Base-by-base conservation (phyloP, 805 yeast species). In the Starmerella roubikii region DNA sequence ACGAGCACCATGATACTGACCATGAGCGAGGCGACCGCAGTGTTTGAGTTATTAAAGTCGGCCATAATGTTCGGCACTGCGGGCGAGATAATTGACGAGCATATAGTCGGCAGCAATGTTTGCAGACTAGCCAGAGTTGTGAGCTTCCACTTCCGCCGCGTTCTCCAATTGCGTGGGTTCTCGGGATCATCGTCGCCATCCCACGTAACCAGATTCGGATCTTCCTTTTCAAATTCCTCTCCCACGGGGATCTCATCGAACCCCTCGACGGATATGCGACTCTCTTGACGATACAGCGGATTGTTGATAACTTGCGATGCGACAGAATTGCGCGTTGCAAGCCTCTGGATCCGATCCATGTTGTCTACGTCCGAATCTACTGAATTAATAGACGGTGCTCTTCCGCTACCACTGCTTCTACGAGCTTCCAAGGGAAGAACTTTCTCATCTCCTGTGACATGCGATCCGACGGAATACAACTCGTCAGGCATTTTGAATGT, bases 141-240 rank as follows among this genome's bases (percentile, higher is more conserved):
- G 35, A 69, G 64, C 13, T 53, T 41, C 50, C 66, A 55, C 50
- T 76, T 75, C 32, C 59, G 51, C 3, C 39, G 15, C 1, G 38
- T 20, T 0, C 66, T 22, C 82, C 82, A 77, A 54, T 77, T 77
- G 41, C 78, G 58, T n/a, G 85, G 83, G 52, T 72, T 67, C 12
- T 57, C 59, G 0, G 76, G 74, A 50, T 77, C 85, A 37, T 70
- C 67, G 15, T 64, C 66, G 3, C 76, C 74, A 24, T 74, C 72
- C 82, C 82, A 77, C 1, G 80, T 68, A 10, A 77, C 74, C 34
- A 77, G 58, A 49, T 77, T 81, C 0, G 81, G 82, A 49, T 77
- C 82, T 9, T 72, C 56, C 4, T 55, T 53, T 24, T 60, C 59
- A 52, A 69, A 74, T 49, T 75, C 79, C 8, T 60, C 61, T 21